Base-by-base conservation (phyloP, 352 stramenopile species). In the Phytophthora citricola region DNA sequence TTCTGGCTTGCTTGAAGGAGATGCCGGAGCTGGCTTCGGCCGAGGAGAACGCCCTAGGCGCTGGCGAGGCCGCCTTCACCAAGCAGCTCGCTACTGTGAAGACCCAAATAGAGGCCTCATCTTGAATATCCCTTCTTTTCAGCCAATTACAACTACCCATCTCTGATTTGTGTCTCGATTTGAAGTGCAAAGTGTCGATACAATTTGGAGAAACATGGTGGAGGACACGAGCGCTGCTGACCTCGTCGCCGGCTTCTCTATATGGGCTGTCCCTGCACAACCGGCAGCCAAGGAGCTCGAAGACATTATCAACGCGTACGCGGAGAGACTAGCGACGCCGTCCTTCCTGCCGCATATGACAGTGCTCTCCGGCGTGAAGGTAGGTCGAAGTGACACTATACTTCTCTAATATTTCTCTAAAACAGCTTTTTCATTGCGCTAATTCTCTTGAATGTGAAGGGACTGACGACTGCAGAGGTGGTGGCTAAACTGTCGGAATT, bases 261-360 rank as follows among this genome's bases (percentile, higher is more conserved):
- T 90, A 11, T 91, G 83, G 83, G 76, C 83, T 61, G 68, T 76
- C 29, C 81, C 79, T 0, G 59, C 74, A 17, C 54, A 58, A 27
- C 31, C 32, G 0, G 43, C 47, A 6, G 61, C 59, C 17, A n/a
- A 56, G 8, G 57, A 74, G 40, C 62, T 90, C 15, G 24, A 57
- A 5, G 54, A 58, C 0, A 55, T 63, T 38, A 89, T 90, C 58
- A 27, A 75, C n/a, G 68, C 67, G 59, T 66, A 70, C 27, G 78
- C 83, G 4, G 20, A 48, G 22, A 62, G 57, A 9, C 78, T 91
- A 17, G 41, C 59, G 22, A 89, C 76, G 49, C 74, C 74, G 27
- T 29, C 65, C 32, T 91, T 89, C 55, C 24, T 65, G 12, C 80
- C 82, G 47, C 82, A 91, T 45, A 83, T 85, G 73, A 91, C 82